Conservation (phyloP, 2,329 filamentous ascomycete genomes). For the Fusarium graminum region DNA sequence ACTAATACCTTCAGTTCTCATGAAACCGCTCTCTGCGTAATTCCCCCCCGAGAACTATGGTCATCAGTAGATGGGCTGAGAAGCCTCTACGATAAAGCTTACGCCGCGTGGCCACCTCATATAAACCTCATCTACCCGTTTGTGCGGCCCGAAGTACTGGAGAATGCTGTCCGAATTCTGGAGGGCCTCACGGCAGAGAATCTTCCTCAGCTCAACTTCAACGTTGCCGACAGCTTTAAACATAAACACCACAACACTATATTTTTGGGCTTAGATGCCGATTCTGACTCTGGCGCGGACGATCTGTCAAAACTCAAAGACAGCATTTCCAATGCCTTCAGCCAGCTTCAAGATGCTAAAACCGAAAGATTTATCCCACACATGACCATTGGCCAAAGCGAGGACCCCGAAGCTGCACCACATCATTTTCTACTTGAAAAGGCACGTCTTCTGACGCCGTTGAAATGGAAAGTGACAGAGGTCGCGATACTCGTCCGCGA, state of each 20-base stretch:
- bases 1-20: constrained; percentile 54
- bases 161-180: constrained; percentile 55
- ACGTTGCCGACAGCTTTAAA: constrained; percentile 61
- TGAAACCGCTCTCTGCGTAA: constrained; percentile 71
- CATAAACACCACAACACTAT: constrained; percentile 65
- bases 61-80: constrained; percentile 66
- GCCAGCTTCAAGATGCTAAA: constrained; percentile 36
- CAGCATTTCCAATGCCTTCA: constrained; percentile 55
- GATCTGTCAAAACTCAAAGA: constrained; percentile 53
- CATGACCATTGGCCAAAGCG: constrained; percentile 72
- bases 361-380: constrained; percentile 58
- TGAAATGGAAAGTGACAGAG: constrained; percentile 63
- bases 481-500: constrained; percentile 68
- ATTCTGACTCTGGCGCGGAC: constrained; percentile 9
- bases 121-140: constrained; percentile 77
- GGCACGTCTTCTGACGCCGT: constrained; percentile 59
- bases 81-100: constrained; percentile 72
- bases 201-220: constrained; percentile 52
- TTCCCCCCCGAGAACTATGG: constrained; percentile 66
- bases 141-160: constrained; percentile 62
- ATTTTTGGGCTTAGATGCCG: constrained; percentile 53
- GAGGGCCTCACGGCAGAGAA: constrained; percentile 29
- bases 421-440: constrained; percentile 67
- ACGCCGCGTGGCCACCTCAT: constrained; percentile 74
- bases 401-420: constrained; percentile 59